Evolutionary conservation across 106 monocot genomes (phyloP), one percentile per base, ranked within the genome.

Genomic region (Acorus calamus): DNA sequence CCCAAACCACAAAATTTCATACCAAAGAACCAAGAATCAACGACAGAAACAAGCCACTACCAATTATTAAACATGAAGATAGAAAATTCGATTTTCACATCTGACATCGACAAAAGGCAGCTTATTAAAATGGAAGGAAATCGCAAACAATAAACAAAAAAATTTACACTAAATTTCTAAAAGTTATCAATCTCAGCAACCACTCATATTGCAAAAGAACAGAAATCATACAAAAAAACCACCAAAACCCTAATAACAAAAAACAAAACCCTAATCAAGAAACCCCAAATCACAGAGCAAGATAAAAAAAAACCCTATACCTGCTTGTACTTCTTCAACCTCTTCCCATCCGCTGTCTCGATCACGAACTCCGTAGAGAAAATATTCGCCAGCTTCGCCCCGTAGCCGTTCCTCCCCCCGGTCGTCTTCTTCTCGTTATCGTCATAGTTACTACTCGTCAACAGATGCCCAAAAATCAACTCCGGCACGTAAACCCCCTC

Each of bases 271-370:
- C 47, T 6, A 2, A 6, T 52, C 50, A 44, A 44, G 10, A 11
- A 28, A 9, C n/a, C 49, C 45, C 5, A 42, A 59, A 59, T 4
- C 7, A 41, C 28, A 28, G 44, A 42, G 6, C 59, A 11, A 10
- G 9, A 7, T 56, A 6, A 3, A 6, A 14, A n/a, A 14, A 58
- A 7, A 57, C 43, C 14, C 7, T 8, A 42, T 53, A 92, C 96
- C 92, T 98, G 96, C 76, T 98, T 98, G 57, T 98, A 98, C 79
- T 92, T 98, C 96, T 79, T 98, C 68, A 62, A 72, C 51, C 88
- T 65, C 67, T 67, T 83, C 48, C 96, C 96, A 73, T 98, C 91
- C 0, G 85, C 87, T 0, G 96, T 92, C 73, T 98, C 74, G 56
- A 98, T 88, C 28, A 85, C 47, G 61, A 98, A 98, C 74, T 98